Base-by-base conservation (phyloP, 495 filamentous ascomycete species). In the Aspergillus bridgeri region DNA sequence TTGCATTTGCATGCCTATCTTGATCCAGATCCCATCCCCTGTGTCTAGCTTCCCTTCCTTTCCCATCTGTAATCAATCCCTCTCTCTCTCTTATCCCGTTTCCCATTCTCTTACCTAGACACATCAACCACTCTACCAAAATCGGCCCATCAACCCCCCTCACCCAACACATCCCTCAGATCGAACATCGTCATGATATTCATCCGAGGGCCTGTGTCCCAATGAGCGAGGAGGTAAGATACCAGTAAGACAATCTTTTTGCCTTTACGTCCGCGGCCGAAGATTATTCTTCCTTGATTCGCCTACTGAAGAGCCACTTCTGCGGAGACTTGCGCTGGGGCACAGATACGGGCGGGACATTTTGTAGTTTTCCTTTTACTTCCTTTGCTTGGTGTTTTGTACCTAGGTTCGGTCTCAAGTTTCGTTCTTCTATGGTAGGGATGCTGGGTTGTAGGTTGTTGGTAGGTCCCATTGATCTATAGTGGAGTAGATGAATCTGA, bases 291-390 rank as follows among this genome's bases (percentile, higher is more conserved):
- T 38, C 1, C 9, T 11, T 27, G 25, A 27, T 27, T 77, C 80
- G 83, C 88, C 88, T 86, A 79, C 84, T 88, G 90, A 93, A 90
- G 90, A 93, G 91, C 90, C 85, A 84, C 87, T 79, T 79, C 73
- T 79, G 80, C 80, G 77, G 70, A 86, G 90, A 75, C 72, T 79
- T 83, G 80, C 81, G 79, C 86, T 78, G 81, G 83, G 85, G 91
- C 88, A 95, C 91, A 96, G 91, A 96, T 96, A 96, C 91, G 88
- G 90, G 89, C 81, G 85, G 81, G 77, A 95, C 88, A 96, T 81
- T 33, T 48, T 17, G 5, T 7, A 54, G 6, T 29, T 45, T 22
- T 44, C 47, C 27, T 29, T 53, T 54, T 46, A 51, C 42, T 22
- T 45, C 29, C 24, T 53, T 29, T 53, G 2, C 27, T 46, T 46